A percentile compares a stretch with the other conserved stretches of the same genome.
Conservation (phyloP, 2,329 filamentous ascomycete genomes). For the Sporothrix brunneoviolacea region DNA sequence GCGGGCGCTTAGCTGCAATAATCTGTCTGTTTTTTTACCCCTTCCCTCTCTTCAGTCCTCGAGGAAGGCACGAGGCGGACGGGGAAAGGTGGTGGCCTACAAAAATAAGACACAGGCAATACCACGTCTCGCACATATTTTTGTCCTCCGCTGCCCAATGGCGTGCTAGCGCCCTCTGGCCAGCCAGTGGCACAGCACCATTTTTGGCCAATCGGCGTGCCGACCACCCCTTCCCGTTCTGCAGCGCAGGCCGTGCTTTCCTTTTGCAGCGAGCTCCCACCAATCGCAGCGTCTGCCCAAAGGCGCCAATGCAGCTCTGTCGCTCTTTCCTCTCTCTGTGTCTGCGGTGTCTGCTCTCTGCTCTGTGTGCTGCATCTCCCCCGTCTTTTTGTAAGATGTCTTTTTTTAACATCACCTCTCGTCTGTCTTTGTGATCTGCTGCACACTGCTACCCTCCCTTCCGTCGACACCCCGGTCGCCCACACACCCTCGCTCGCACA, state of each 20-base stretch:
- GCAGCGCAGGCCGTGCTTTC: not conserved
- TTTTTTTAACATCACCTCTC: not conserved
- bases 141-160: constrained; percentile 22
- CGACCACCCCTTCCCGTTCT: constrained; percentile 1
- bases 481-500: too few species aligned
- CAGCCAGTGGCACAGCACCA: constrained; percentile 23
- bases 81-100: too few species aligned
- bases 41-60: not conserved
- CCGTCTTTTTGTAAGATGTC: too few species aligned
- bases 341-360: not conserved
- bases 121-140: too few species aligned
- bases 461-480: not conserved
- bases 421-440: not conserved
- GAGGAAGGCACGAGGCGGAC: too few species aligned
- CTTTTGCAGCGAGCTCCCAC: not conserved
- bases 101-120: too few species aligned
- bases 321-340: not conserved
- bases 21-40: not conserved
- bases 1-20: constrained; percentile 13
- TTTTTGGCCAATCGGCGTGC: constrained; percentile 25
- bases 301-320: constrained; percentile 9
- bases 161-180: constrained; percentile 16
- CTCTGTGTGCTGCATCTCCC: too few species aligned
- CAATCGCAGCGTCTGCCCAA: constrained; percentile 1
- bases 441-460: not conserved